Evolutionary conservation across 2,329 filamentous ascomycete genomes (phyloP).

Genomic region (Penicillium sp.): DNA sequence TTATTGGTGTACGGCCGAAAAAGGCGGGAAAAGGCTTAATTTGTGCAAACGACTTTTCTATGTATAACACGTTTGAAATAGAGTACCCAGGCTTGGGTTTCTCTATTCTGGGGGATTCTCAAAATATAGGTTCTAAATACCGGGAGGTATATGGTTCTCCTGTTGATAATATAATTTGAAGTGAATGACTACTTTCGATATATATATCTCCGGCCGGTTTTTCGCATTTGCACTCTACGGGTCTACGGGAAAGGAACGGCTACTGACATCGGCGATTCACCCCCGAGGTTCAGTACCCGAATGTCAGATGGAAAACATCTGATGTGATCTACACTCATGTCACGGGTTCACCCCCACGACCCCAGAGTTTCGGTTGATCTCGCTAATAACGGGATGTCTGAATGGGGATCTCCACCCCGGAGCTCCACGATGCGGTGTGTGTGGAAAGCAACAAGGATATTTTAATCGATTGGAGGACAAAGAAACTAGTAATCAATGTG

Average conservation of each 20-base stretch:
- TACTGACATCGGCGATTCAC: not conserved
- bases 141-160: no score
- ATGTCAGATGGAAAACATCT: not conserved
- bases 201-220: not conserved
- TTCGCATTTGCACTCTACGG: not conserved
- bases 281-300: not conserved
- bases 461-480: not conserved
- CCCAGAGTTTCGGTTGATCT: constrained; percentile 3
- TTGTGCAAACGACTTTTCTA: no score
- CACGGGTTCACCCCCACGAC: constrained; percentile 3
- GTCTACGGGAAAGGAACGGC: not conserved
- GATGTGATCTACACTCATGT: not conserved
- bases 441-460: not conserved
- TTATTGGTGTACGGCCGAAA: no score
- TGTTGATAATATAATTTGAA: no score
- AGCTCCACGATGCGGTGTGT: not conserved
- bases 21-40: no score
- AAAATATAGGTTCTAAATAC: no score
- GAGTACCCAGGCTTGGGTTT: no score
- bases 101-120: no score
- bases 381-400: not conserved
- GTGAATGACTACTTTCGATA: no score
- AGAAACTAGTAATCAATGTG: not conserved
- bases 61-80: no score
- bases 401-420: not conserved